These are phyloP conservation scores for Musa itinerans DNA, from an alignment of 176 grass and related monocot genomes.

Conservation along the genomic window DNA sequence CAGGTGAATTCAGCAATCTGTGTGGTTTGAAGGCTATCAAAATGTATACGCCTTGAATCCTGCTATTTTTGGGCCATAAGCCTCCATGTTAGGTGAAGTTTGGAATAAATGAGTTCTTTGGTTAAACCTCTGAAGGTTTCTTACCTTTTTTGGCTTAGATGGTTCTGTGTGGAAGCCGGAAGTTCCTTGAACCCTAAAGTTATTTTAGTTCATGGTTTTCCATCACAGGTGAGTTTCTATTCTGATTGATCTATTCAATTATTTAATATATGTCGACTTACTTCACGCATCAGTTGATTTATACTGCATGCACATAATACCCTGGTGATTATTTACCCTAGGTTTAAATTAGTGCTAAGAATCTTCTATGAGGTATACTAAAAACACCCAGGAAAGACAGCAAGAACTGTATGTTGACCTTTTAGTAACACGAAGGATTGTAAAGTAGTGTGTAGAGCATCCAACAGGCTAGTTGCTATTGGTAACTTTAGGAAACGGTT, in stretches of 20 bases:
- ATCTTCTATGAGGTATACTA: background rate
- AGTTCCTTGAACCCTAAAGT: conserved; percentile 58
- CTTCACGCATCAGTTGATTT: background rate
- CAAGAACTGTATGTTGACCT: background rate
- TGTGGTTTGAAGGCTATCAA: conserved; percentile 38
- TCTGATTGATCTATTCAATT: background rate
- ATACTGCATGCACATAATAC: background rate
- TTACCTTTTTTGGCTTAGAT: conserved; percentile 38
- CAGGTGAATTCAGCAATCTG: conserved; percentile 61
- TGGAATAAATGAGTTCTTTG: conserved; percentile 5
- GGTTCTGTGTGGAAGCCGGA: conserved; percentile 77
- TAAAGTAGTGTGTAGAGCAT: too few relatives aligned
- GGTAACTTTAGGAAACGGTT: too few relatives aligned
- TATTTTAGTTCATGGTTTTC: conserved; percentile 79
- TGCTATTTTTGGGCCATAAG: conserved; percentile 18
- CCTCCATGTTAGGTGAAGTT: conserved; percentile 22
- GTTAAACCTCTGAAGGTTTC: conserved; percentile 1
- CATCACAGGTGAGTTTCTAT: conserved; percentile 58
- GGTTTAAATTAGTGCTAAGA: background rate
- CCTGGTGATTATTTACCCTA: background rate
- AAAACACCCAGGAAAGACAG: background rate
- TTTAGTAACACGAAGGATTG: too few relatives aligned
- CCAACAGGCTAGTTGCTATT: too few relatives aligned
- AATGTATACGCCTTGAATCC: conserved; percentile 19
- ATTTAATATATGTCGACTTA: background rate